Percentiles rank a stretch among this genome's conserved stretches.
These are phyloP conservation scores for Paraconiothyrium sp. DNA, from an alignment of 2,329 filamentous ascomycete genomes.

Conservation along the genomic window DNA sequence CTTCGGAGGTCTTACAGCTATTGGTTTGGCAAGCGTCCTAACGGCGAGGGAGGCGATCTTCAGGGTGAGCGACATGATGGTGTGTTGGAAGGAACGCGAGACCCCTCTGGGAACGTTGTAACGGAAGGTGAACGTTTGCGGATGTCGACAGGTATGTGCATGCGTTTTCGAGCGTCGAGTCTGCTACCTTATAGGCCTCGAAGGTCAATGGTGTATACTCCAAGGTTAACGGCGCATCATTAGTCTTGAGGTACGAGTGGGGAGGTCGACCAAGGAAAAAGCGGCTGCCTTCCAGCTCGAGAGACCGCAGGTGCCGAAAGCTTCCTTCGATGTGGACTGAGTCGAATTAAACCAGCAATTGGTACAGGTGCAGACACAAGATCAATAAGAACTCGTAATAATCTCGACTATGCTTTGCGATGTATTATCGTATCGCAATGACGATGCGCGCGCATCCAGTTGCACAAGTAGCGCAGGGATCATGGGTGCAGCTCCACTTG, in stretches of 20 bases:
- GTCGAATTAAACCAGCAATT: background rate
- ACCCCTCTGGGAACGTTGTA: background rate
- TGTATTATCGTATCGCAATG: background rate
- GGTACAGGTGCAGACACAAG: background rate
- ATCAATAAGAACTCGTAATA: background rate
- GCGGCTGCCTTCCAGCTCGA: background rate
- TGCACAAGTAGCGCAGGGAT: background rate
- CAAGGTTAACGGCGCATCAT: conserved; percentile 1
- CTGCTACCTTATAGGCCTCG: too few relatives aligned
- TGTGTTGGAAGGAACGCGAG: conserved; percentile 8
- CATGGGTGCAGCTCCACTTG: conserved; percentile 12
- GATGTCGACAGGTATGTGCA: background rate
- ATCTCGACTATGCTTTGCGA: background rate
- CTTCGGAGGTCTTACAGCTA: conserved; percentile 63
- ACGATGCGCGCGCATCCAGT: background rate
- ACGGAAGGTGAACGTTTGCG: conserved; percentile 1
- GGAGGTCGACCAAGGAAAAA: background rate
- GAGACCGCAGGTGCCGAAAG: background rate
- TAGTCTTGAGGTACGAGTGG: background rate
- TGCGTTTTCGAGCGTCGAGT: background rate
- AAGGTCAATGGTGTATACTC: too few relatives aligned
- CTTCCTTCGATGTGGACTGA: background rate
- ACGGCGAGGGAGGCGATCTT: conserved; percentile 73
- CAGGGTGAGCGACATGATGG: conserved; percentile 69
- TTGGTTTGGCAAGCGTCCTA: conserved; percentile 72